Evolutionary conservation across 177 flowering plant species (phyloP).

Genomic region (Vitis hybrid): DNA sequence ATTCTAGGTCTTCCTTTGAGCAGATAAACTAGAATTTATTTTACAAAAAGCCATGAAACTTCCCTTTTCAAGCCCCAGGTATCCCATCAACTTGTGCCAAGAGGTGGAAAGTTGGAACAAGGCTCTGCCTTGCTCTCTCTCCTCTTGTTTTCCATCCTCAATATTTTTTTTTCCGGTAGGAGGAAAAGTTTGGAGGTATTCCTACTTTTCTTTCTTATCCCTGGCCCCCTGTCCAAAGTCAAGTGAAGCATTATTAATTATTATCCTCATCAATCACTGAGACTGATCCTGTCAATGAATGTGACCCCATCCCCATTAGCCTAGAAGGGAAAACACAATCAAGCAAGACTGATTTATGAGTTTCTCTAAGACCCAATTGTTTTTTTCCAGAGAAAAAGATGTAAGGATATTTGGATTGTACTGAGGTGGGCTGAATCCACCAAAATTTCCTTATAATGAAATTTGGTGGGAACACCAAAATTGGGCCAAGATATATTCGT

Average conservation of each 20-base stretch:
- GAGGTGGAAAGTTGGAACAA: background rate
- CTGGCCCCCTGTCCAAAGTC: background rate
- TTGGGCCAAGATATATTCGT: conserved; percentile 2
- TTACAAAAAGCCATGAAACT: conserved; percentile 11
- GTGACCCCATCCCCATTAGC: no score
- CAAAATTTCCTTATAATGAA: background rate
- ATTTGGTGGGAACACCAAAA: background rate
- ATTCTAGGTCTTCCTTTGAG: background rate
- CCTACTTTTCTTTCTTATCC: background rate
- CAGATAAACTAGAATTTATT: conserved; percentile 17
- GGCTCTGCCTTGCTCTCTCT: background rate
- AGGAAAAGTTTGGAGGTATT: no score
- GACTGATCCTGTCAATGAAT: no score
- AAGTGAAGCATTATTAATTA: no score
- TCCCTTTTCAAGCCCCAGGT: conserved; percentile 13
- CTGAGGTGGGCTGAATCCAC: background rate
- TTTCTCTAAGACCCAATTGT: background rate
- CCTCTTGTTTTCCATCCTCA: background rate
- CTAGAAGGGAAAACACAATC: no score
- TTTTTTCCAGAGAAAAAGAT: background rate
- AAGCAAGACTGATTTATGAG: background rate
- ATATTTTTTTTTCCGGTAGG: no score
- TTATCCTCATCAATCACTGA: no score
- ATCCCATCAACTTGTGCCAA: conserved; percentile 8
- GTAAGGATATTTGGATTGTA: conserved; percentile 13